Conservation (phyloP, 768 basidiomycete species). For the Boletus huronensis region DNA sequence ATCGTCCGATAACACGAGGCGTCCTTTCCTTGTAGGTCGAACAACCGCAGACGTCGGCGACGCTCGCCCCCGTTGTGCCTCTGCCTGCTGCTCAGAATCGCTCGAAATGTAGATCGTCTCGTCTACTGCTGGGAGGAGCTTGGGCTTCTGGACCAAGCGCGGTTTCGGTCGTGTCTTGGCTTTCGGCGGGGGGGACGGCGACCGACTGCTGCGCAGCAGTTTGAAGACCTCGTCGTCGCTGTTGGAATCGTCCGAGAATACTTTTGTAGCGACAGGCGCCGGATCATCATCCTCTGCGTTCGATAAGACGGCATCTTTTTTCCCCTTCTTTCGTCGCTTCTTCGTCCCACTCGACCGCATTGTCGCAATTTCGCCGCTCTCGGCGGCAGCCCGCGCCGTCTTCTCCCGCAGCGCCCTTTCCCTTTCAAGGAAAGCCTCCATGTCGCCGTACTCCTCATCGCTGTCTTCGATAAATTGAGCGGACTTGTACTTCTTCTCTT, state of each 20-base stretch:
- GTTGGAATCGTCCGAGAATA: slow-evolving; percentile 19
- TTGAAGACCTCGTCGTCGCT: slow-evolving; percentile 27
- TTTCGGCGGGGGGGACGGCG: slow-evolving; percentile 18
- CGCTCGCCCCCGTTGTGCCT: neutral
- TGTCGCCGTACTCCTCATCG: slow-evolving; percentile 77
- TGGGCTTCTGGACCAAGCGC: slow-evolving; percentile 40
- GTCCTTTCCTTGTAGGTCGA: slow-evolving; percentile 25
- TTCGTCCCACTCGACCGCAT: slow-evolving; percentile 51
- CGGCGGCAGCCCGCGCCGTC: slow-evolving; percentile 43
- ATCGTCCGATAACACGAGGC: slow-evolving; percentile 39
- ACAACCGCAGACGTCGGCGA: slow-evolving; percentile 6
- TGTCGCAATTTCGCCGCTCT: slow-evolving; percentile 38
- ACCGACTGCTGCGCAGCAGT: slow-evolving; percentile 24
- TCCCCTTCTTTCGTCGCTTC: slow-evolving; percentile 51
- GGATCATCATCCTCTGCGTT: slow-evolving; percentile 29
- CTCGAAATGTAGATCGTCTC: slow-evolving; percentile 22
- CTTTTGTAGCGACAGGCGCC: slow-evolving; percentile 9
- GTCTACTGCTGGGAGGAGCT: neutral
- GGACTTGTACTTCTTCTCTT: slow-evolving; percentile 76
- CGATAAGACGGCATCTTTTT: slow-evolving; percentile 45
- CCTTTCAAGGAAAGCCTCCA: slow-evolving; percentile 76
- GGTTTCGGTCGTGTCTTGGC: slow-evolving; percentile 34
- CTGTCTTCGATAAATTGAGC: slow-evolving; percentile 92
- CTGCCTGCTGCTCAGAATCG: slow-evolving; percentile 17
- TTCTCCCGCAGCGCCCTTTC: slow-evolving; percentile 63